Percentiles rank a stretch among this genome's conserved stretches.
Evolutionary conservation across 2,329 filamentous ascomycete species (phyloP).

Genomic region (Amylocarpus encephaloides): DNA sequence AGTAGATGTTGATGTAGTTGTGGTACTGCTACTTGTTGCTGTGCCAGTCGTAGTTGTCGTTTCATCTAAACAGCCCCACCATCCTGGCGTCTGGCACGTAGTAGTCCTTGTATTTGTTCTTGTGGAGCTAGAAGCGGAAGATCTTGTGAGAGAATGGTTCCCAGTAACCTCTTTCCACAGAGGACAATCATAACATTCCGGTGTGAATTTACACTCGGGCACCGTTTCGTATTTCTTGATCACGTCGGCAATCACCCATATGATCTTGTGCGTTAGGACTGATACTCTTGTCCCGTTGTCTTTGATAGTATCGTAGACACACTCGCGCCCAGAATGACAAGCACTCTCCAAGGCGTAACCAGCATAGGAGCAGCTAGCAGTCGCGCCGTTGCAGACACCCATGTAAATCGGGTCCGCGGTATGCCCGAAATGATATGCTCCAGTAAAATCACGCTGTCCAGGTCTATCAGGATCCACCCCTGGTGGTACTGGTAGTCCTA

Average conservation of each 20-base stretch:
- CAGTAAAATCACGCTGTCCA: slow-evolving; percentile 66
- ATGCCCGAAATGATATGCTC: slow-evolving; percentile 85
- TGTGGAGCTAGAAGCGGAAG: slow-evolving; percentile 54
- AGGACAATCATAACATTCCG: slow-evolving; percentile 81
- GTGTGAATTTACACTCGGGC: slow-evolving; percentile 67
- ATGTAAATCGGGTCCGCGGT: slow-evolving; percentile 94
- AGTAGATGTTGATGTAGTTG: slow-evolving; percentile 34
- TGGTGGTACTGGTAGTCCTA: slow-evolving; percentile 81
- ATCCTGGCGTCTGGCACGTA: slow-evolving; percentile 86
- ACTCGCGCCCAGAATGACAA: slow-evolving; percentile 86
- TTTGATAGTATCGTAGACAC: slow-evolving; percentile 84
- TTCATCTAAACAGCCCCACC: slow-evolving; percentile 54
- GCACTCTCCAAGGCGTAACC: slow-evolving; percentile 90
- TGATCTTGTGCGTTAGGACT: slow-evolving; percentile 86
- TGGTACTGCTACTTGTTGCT: slow-evolving; percentile 23
- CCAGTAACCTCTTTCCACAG: slow-evolving; percentile 74
- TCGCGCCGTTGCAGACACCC: slow-evolving; percentile 85
- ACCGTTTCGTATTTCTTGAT: slow-evolving; percentile 76
- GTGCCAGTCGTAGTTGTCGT: slow-evolving; percentile 25
- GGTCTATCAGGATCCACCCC: slow-evolving; percentile 65
- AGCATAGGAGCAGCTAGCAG: slow-evolving; percentile 81
- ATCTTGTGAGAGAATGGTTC: slow-evolving; percentile 74
- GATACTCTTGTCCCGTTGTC: slow-evolving; percentile 91
- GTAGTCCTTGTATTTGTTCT: slow-evolving; percentile 67
- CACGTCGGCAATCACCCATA: slow-evolving; percentile 80